A percentile compares a stretch with the other conserved stretches of the same genome.
Conservation (phyloP, 2,329 filamentous ascomycete species). For the Exutisphaerella laricina region DNA sequence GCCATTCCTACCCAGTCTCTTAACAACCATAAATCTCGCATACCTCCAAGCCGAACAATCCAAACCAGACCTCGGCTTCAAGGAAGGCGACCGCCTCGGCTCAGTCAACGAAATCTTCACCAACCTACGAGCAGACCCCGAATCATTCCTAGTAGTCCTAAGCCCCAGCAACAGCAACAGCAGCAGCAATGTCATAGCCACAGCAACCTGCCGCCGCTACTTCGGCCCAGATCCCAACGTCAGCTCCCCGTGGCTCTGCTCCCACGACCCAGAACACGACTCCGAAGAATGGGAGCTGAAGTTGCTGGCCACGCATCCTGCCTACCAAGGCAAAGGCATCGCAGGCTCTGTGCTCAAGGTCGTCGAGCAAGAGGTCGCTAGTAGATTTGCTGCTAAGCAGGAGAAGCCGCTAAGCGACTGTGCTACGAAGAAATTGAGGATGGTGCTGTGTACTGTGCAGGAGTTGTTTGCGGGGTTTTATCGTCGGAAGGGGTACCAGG, state of each 20-base stretch:
- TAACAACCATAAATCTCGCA: conserved; percentile 14
- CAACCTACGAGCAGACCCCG: conserved; percentile 10
- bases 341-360: conserved; percentile 14
- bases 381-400: conserved; percentile 2
- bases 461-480: conserved; percentile 16
- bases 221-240: conserved; percentile 7
- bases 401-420: neutral
- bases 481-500: conserved; percentile 10
- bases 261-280: conserved; percentile 4
- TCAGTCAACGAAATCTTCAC: conserved; percentile 12
- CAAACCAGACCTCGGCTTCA: conserved; percentile 11
- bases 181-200: conserved; percentile 11
- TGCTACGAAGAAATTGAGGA: conserved; percentile 2
- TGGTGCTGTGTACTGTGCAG: conserved; percentile 13
- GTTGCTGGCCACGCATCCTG: conserved; percentile 11
- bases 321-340: conserved; percentile 11
- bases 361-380: conserved; percentile 9
- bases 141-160: conserved; percentile 15
- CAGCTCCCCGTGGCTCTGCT: conserved; percentile 11
- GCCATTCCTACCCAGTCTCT: conserved; percentile 7
- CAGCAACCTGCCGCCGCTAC: conserved; percentile 14
- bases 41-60: conserved; percentile 7
- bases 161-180: neutral
- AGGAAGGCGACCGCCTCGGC: conserved; percentile 7
- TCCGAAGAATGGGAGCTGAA: conserved; percentile 18